Evolutionary conservation across 345 rosid genomes (phyloP).

Genomic region (Citrus inodora): DNA sequence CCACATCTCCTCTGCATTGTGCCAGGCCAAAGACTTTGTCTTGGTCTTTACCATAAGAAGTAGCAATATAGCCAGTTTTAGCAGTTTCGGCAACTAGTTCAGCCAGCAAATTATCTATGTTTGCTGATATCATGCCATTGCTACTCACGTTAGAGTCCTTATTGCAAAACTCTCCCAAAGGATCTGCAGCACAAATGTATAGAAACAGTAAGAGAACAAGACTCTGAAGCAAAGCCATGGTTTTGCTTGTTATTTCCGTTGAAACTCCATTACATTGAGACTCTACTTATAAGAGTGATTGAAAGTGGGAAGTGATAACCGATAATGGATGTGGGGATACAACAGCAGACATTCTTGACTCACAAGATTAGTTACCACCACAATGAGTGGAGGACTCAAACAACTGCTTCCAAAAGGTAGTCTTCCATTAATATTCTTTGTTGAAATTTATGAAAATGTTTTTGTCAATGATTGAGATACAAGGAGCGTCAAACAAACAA

Average conservation of each 20-base stretch:
- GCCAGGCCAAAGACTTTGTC: constrained; percentile 65
- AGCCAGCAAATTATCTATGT: constrained; percentile 38
- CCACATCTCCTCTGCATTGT: constrained; percentile 77
- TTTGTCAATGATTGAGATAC: background rate
- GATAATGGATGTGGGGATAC: background rate
- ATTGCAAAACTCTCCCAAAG: constrained; percentile 54
- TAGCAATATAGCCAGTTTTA: constrained; percentile 38
- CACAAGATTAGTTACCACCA: background rate
- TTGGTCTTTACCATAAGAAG: constrained; percentile 32
- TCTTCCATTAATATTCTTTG: background rate
- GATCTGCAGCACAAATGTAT: constrained; percentile 40
- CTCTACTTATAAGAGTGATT: background rate
- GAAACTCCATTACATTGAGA: background rate
- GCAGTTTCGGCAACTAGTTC: constrained; percentile 40
- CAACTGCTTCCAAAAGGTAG: background rate
- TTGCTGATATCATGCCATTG: constrained; percentile 34
- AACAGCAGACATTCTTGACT: constrained; percentile 14
- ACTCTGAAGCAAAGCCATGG: constrained; percentile 19
- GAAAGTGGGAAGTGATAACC: background rate
- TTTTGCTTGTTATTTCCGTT: background rate
- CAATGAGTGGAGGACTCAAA: background rate
- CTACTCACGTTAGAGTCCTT: constrained; percentile 21
- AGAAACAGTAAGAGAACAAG: constrained; percentile 29
- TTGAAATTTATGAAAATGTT: background rate
- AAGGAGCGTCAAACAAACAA: no score